Base-by-base conservation (phyloP, 176 grass and related monocot species). In the Cocos nucifera region DNA sequence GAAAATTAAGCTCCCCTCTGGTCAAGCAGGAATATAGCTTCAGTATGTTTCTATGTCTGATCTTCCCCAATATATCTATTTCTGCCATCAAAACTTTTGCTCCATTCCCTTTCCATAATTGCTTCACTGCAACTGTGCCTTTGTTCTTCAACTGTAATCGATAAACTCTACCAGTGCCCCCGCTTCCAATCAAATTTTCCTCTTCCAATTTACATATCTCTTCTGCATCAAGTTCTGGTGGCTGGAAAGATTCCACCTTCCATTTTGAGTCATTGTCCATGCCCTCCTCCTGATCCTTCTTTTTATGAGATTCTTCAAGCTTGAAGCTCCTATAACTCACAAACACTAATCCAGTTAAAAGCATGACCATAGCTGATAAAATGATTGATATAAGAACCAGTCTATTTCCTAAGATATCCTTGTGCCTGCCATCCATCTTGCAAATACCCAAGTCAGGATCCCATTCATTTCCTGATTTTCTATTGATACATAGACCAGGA, bases 1-100 rank as follows among this genome's bases (percentile, higher is more conserved):
- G 69, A 59, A 90, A 89, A 62, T 75, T 79, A 22, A 78, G 73
- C 49, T 95, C 90, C 19, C 86, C 90, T 44, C 75, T 73, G 2
- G 79, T 90, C 56, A 95, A 78, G 83, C 90, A 90, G 12, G 86
- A 83, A 70, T 90, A 83, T n/a, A 95, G 90, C 74, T 90, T 95
- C 15, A 95, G 71, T 29, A 95, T 78, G 58, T 95, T 90, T 21
- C 83, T 77, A 73, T 95, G 90, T 5, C 90, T 74, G 58, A 95
- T 70, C 16, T 75, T 80, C 22, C 90, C 80, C 28, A 95, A 65
- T 54, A 89, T 82, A n/a, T 56, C 65, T 78, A 95, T 89, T 77
- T 95, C 90, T 5, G 78, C 83, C 17, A 82, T 78, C 77, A 95
- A 76, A 55, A 87, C 86, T 55, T 61, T 58, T 54, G 77, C 72